Base-by-base conservation (phyloP, 805 yeast species). In the Yamadazyma sp. region DNA sequence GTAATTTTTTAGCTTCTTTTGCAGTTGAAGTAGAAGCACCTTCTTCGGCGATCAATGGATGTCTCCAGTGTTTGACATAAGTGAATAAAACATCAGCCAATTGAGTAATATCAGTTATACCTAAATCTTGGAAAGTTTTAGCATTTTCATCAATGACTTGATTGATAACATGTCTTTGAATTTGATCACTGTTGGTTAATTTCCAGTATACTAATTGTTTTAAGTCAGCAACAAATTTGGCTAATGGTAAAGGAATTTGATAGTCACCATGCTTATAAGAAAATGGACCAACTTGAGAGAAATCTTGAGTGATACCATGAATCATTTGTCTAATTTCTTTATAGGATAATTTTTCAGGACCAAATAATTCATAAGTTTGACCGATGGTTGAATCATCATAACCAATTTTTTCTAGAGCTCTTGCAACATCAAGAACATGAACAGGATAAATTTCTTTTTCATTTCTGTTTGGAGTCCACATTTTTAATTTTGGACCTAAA, bases 361-460 rank as follows among this genome's bases (percentile, higher is more conserved):
- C 95, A 50, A 63, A 69, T 44, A 86, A 71, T 62, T 86, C 95
- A 59, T 62, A 86, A 33, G 81, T 71, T 60, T 82, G 73, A 42
- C 94, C 95, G 10, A 71, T 70, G 14, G 95, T 86, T 35, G 85
- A 66, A 58, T 86, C 95, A 56, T 86, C 89, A 56, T 65, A 86
- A 7, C 86, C 89, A 48, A 86, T 84, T 47, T 68, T 73, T 65
- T 83, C 93, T 47, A 86, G 68, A 4, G 85, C 95, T 44, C 73
- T 66, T 15, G 93, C 91, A 38, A 86, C 88, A 54, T 86, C 95
- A 32, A 67, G 47, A 24, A 79, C 86, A 54, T 82, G 86, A n/a
- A 79, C 78, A 27, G 95, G 95, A 49, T 73, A 70, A 29, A 80
- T 58, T 43, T 60, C 66, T 60, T 82, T 82, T 44, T 75, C 73